Conservation (phyloP, 257 asterid genomes). For the Orobanche coerulescens region DNA sequence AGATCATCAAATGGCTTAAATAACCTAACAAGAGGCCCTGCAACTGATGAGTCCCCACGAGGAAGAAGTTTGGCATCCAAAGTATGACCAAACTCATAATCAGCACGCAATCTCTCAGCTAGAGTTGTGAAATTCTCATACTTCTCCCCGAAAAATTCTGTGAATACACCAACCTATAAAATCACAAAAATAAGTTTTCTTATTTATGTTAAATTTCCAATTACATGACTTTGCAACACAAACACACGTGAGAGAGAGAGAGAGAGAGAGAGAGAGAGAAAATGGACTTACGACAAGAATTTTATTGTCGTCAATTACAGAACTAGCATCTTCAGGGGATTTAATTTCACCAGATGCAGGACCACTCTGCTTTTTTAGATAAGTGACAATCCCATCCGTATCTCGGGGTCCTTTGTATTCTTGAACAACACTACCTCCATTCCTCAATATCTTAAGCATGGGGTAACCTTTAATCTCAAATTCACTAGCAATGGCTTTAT, state of each 20-base stretch:
- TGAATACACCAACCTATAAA: constrained; percentile 77
- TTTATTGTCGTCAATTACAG: constrained; percentile 42
- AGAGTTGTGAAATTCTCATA: constrained; percentile 70
- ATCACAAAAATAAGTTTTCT: neutral
- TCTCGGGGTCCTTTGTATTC: constrained; percentile 93
- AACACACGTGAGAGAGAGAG: constrained; percentile 9
- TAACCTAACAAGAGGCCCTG: constrained; percentile 77
- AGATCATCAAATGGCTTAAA: constrained; percentile 95
- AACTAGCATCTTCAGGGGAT: constrained; percentile 52
- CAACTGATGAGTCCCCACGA: constrained; percentile 65
- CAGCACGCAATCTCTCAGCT: constrained; percentile 81
- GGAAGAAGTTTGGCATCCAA: constrained; percentile 71
- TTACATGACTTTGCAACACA: neutral
- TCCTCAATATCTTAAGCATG: constrained; percentile 66
- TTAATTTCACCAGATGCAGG: constrained; percentile 70
- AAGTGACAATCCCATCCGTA: constrained; percentile 72
- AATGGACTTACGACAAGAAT: constrained; percentile 58
- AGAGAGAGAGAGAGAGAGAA: neutral
- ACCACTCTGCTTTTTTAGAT: constrained; percentile 72
- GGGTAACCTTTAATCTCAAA: constrained; percentile 68
- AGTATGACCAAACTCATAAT: constrained; percentile 72
- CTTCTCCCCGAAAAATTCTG: constrained; percentile 83
- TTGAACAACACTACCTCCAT: constrained; percentile 69
- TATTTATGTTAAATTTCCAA: constrained; percentile 12
- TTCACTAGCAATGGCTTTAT: constrained; percentile 48